Base-by-base conservation (phyloP, 2,329 filamentous ascomycete species). In the Colletotrichum sp. region DNA sequence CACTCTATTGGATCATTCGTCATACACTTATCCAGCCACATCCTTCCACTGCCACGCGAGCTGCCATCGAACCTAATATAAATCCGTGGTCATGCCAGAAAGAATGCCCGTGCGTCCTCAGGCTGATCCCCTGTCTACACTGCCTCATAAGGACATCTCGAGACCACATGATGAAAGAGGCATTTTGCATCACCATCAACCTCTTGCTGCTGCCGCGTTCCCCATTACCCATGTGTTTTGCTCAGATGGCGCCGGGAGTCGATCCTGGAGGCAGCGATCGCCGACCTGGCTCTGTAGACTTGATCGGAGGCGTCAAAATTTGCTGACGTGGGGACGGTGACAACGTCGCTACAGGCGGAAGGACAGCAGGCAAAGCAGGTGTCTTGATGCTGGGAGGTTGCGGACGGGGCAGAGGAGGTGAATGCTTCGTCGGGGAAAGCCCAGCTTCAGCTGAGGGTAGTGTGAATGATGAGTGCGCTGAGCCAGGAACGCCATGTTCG, bases 231-330 rank as follows among this genome's bases (percentile, higher is more conserved):
- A 30, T 15, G 48, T 6, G 16, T 7, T n/a, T 64, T 6, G 26
- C 9, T 68, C 59, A 74, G 7, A 60, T 24, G 10, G 57, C 59
- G n/a, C 36, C 39, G 12, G 70, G 34, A 15, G 32, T 69, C 57
- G 71, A 21, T 26, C 67, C 63, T 48, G 75, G 57, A 13, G 68
- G 55, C 16, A 69, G 77, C 21, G 63, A 64, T 26, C 71, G 66
- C 28, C 75, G 75, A 24, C 66, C 18, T 34, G 77, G 81, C 66
- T 87, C 85, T 6, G 83, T 78, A 55, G 87, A 85, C 84, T 94
- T 92, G 78, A 91, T 86, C 3, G 92, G 92, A 28, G 92, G 92
- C 18, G 90, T 91, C 67, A 92, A 81, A 73, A 92, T 91, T 78
- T 90, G 89, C 72, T 89, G 86, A 16, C 87, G 88, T 3, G 90